phyloP scores from a whole-genome alignment of 768 basidiomycete species.

The Psilocybe sp. region DNA sequence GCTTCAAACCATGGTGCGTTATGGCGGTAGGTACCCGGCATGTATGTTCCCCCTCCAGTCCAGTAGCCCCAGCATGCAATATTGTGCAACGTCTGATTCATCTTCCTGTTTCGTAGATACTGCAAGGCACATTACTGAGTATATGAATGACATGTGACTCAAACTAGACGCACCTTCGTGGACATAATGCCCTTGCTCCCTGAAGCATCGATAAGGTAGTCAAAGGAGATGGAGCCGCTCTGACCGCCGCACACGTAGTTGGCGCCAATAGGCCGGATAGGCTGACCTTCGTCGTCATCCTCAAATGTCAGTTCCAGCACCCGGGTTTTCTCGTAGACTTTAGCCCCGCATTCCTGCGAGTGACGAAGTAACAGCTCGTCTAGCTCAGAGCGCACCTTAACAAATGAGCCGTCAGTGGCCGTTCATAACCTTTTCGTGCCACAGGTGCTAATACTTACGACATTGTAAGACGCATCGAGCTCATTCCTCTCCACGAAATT shows the following conservation, averaged over 20 bases:
- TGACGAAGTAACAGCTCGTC: conserved; percentile 34
- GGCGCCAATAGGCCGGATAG: conserved; percentile 22
- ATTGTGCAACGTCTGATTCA: conserved; percentile 22
- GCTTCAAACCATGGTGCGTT: conserved; percentile 11
- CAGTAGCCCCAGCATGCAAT: conserved; percentile 6
- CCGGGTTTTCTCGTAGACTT: conserved; percentile 30
- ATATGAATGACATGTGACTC: too few relatives aligned
- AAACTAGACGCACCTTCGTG: conserved; percentile 21
- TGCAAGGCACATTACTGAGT: neutral
- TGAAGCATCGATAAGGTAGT: conserved; percentile 34
- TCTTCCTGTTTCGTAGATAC: conserved; percentile 30
- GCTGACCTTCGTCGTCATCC: conserved; percentile 6
- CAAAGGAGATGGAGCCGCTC: conserved; percentile 26
- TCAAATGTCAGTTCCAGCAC: conserved; percentile 26
- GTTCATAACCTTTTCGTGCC: neutral
- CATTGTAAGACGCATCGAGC: conserved; percentile 32
- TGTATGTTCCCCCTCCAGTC: conserved; percentile 3
- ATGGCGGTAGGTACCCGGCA: conserved; percentile 3
- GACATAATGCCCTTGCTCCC: conserved; percentile 34
- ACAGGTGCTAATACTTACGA: conserved; percentile 21
- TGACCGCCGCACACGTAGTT: conserved; percentile 22
- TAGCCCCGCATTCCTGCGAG: conserved; percentile 27
- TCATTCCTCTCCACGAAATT: conserved; percentile 28
- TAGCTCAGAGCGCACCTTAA: conserved; percentile 31
- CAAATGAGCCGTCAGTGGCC: too few relatives aligned